Evolutionary conservation across 148 eudicot genomes (phyloP), one percentile per base, ranked within the genome.

Genomic region (Cornus kousa): DNA sequence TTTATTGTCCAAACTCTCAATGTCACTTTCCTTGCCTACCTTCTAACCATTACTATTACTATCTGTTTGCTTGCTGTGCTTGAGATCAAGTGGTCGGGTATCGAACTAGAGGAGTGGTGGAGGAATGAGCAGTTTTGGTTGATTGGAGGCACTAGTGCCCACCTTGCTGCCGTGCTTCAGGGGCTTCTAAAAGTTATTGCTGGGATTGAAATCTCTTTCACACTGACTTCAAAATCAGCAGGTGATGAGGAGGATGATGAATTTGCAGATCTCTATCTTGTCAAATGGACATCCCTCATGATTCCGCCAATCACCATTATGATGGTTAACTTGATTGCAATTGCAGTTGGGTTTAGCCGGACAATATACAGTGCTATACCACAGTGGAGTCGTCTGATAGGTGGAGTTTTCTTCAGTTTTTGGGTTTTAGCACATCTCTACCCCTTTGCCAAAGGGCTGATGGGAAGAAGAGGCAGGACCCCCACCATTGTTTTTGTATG

Each of bases 391-490:
- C 87, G 89, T 59, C 81, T 95, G 33, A 70, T 95, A 12, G 98
- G 98, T 60, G 98, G 98, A 7, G 98, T 91, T 53, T 94, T 94
- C 88, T 94, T 94, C 74, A 94, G 98, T 75, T 91, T 94, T 78
- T 94, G 98, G 98, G 98, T 94, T 4, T 81, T 94, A 90, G 98
- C 95, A 67, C 98, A 94, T 89, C 76, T 94, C 8, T 94, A 92
- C 67, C 98, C 98, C 0, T 94, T 95, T 11, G 98, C 97, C 0
- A 94, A 93, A 74, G 98, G 98, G 72, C 87, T 95, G 23, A 95
- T 95, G 98, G 98, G 98, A 46, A 80, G 98, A 81, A 74, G 98
- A 39, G 98, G 98, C 37, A 87, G 95, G 79, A 95, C 98, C 0
- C 98, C 98, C 1, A 95, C 98, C 0, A 93, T 94, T n/a, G 93